Base-by-base conservation (phyloP, 768 basidiomycete genomes). In the Macrocybe gigantea region DNA sequence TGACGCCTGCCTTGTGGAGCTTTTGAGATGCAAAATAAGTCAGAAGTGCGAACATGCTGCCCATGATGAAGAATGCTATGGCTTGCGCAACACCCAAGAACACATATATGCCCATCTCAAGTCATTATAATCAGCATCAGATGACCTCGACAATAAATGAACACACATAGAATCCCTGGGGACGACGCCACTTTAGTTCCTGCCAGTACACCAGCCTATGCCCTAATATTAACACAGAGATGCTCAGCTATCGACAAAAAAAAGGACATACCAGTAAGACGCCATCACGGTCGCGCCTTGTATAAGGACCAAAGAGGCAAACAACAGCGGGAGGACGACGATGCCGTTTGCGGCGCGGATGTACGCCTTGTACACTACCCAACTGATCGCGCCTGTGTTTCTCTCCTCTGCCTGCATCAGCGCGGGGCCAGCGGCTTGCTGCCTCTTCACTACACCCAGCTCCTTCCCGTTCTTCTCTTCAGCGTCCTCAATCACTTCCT, bases 361-460 rank as follows among this genome's bases (percentile, higher is more conserved):
- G 61, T 92, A 95, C 33, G 74, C 59, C 58, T 67, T 75, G 54
- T 84, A 84, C 8, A 83, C 74, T 1, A 63, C 51, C 53, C 64
- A 57, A 33, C 73, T 70, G 53, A 92, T 77, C 0, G 87, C 78
- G 3, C 91, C 93, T 0, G 79, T 82, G 54, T 85, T 86, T 12
- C 91, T 73, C 60, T 93, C 90, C 64, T 94, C 93, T 22, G 68
- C 71, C 57, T 92, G 88, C 88, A 93, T 94, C 38, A 93, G 67
- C 8, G 67, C 69, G 14, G 73, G 71, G 5, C 78, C 78, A 11
- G 60, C 64, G 33, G 64, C 69, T 49, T 66, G 67, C 54, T 66
- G 74, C 58, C 59, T 64, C 34, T 53, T 50, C 38, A 61, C 56
- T 48, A 64, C 62, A 45, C 61, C 59, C 11, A 60, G 60, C 40